Percentiles rank a stretch among this genome's conserved stretches.
Conservation (phyloP, 345 rosid genomes). For the Noccaea bulbosa region DNA sequence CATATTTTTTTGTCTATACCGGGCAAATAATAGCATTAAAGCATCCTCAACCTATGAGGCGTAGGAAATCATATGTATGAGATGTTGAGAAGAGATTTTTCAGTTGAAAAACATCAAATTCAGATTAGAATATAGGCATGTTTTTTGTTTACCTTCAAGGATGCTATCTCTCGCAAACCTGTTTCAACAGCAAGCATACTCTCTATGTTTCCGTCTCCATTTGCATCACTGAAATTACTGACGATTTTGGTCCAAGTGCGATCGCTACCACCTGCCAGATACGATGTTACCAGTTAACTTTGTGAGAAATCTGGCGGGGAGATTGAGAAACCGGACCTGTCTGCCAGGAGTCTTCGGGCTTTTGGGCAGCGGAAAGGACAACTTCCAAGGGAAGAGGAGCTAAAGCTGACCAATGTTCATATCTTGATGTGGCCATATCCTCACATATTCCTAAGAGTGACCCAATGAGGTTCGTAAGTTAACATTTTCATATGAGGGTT, state of each 20-base stretch:
- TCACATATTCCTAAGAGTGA: constrained; percentile 63
- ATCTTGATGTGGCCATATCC: constrained; percentile 73
- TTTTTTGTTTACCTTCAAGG: constrained; percentile 58
- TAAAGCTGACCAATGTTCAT: constrained; percentile 92
- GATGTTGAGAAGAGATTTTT: background rate
- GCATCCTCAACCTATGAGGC: constrained; percentile 85
- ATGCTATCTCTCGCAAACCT: constrained; percentile 92
- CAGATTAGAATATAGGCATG: constrained; percentile 12
- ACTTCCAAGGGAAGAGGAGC: constrained; percentile 99
- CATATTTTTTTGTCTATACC: constrained; percentile 58
- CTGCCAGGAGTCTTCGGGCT: constrained; percentile 81
- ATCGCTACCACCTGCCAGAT: constrained; percentile 51
- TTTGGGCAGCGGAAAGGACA: constrained; percentile 93
- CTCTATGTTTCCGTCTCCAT: constrained; percentile 93
- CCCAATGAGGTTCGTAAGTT: constrained; percentile 20
- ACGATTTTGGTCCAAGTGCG: constrained; percentile 67
- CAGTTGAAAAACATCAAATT: background rate
- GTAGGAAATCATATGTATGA: constrained; percentile 5
- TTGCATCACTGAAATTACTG: constrained; percentile 77
- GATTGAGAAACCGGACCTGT: constrained; percentile 47
- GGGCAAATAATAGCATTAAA: constrained; percentile 65
- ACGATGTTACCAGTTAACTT: constrained; percentile 9
- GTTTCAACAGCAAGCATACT: constrained; percentile 98
- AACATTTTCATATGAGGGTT: constrained; percentile 7
- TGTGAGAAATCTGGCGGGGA: background rate